A percentile compares a stretch with the other conserved stretches of the same genome.
Conservation (phyloP, 2,329 filamentous ascomycete genomes). For the Ophiostoma novo-ulmi region DNA sequence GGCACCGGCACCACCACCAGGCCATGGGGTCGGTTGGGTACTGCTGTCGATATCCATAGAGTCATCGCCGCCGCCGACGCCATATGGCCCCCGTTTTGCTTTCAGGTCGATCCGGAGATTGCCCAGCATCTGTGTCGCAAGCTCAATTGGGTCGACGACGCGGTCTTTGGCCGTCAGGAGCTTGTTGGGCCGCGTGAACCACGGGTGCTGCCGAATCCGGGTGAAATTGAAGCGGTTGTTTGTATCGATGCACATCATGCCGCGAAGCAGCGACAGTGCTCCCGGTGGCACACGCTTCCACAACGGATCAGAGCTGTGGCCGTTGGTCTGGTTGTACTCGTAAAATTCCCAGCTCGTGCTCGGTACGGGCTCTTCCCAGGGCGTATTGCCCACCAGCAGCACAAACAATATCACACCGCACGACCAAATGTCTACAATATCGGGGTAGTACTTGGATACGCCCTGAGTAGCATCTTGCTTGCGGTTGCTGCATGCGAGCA, state of each 20-base stretch:
- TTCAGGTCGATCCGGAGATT: slow-evolving; percentile 84
- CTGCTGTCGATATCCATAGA: slow-evolving; percentile 65
- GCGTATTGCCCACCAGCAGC: slow-evolving; percentile 89
- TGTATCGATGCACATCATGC: slow-evolving; percentile 84
- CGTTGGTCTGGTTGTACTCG: slow-evolving; percentile 74
- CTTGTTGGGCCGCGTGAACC: slow-evolving; percentile 81
- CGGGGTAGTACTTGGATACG: slow-evolving; percentile 61
- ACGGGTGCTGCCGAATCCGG: slow-evolving; percentile 83
- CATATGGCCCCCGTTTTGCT: slow-evolving; percentile 40
- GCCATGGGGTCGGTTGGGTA: not conserved
- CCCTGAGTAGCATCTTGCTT: not conserved
- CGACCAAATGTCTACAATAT: slow-evolving; percentile 91
- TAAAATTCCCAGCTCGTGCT: slow-evolving; percentile 77
- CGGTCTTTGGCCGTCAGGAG: slow-evolving; percentile 70
- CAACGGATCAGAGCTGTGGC: slow-evolving; percentile 76
- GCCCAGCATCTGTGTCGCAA: slow-evolving; percentile 95
- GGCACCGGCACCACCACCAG: not conserved
- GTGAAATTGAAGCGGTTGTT: slow-evolving; percentile 74
- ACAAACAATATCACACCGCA: slow-evolving; percentile 98
- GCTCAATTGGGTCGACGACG: slow-evolving; percentile 69
- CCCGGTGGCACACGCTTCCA: slow-evolving; percentile 74
- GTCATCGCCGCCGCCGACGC: slow-evolving; percentile 46
- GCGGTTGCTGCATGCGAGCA: slow-evolving; percentile 51
- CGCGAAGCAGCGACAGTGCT: slow-evolving; percentile 75
- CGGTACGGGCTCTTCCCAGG: slow-evolving; percentile 90